Conservation (phyloP, 768 basidiomycete genomes). For the Lentinula raphanica region DNA sequence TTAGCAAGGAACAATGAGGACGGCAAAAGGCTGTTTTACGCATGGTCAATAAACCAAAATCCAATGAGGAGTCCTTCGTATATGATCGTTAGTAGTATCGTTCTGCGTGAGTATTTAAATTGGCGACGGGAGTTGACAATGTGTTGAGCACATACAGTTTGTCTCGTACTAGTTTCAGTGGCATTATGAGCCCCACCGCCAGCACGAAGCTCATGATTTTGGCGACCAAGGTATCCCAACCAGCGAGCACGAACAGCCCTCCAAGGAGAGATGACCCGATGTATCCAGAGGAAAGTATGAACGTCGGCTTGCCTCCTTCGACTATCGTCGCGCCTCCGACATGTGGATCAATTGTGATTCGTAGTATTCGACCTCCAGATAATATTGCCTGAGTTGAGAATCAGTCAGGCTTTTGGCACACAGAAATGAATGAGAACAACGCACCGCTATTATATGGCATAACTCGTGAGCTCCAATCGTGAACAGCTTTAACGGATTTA, state of each 20-base stretch:
- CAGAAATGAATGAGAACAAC: constrained; percentile 20
- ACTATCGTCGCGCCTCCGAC: constrained; percentile 73
- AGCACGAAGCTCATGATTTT: constrained; percentile 92
- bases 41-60: constrained; percentile 95
- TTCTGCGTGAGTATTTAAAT: constrained; percentile 44
- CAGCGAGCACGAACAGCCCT: constrained; percentile 76
- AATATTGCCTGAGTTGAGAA: constrained; percentile 56
- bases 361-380: constrained; percentile 72
- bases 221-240: constrained; percentile 85
- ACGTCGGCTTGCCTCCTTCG: constrained; percentile 66
- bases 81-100: constrained; percentile 72
- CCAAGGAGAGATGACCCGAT: constrained; percentile 79
- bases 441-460: constrained; percentile 73
- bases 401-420: neutral
- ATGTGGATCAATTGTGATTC: constrained; percentile 81
- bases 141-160: constrained; percentile 61
- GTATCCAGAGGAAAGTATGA: constrained; percentile 77
- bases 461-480: constrained; percentile 89
- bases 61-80: constrained; percentile 87
- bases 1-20: neutral
- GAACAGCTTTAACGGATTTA: constrained; percentile 81
- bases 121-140: neutral
- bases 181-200: constrained; percentile 80
- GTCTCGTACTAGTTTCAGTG: constrained; percentile 80
- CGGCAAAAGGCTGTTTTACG: constrained; percentile 39